Conservation (phyloP, 108 stramenopile species). For the Cyclotella cryptica region DNA sequence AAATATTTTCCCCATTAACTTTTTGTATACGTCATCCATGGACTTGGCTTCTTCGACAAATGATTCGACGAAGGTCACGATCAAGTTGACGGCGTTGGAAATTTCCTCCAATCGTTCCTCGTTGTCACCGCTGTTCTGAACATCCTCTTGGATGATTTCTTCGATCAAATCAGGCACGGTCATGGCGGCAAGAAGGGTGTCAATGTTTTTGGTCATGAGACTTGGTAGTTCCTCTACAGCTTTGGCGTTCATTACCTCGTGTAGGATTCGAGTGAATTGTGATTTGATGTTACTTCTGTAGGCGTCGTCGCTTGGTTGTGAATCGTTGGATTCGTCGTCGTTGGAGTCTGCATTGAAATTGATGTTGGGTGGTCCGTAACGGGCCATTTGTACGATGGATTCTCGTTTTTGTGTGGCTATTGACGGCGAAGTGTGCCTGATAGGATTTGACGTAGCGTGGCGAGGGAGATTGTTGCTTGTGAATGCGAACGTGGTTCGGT, state of each 20-base stretch:
- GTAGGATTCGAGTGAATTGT: slow-evolving; percentile 20
- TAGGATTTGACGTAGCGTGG: too few relatives aligned
- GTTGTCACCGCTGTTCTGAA: slow-evolving; percentile 5
- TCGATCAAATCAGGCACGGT: slow-evolving; percentile 24
- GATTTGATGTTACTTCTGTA: slow-evolving; percentile 20
- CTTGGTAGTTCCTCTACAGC: slow-evolving; percentile 29
- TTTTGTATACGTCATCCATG: slow-evolving; percentile 64
- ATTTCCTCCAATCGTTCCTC: slow-evolving; percentile 32
- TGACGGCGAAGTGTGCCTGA: neutral
- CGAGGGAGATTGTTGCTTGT: too few relatives aligned
- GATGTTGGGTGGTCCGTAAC: neutral
- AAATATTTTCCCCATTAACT: slow-evolving; percentile 75
- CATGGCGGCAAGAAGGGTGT: slow-evolving; percentile 24
- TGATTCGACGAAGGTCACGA: slow-evolving; percentile 71
- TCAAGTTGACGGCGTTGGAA: slow-evolving; percentile 57
- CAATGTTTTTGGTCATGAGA: slow-evolving; percentile 32
- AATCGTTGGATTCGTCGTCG: neutral
- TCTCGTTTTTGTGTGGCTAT: neutral
- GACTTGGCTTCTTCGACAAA: slow-evolving; percentile 64
- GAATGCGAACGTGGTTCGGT: too few relatives aligned
- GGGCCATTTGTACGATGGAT: neutral
- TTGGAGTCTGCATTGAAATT: neutral
- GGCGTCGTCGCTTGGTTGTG: neutral
- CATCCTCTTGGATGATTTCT: slow-evolving; percentile 38
- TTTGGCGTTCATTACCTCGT: neutral